Evolutionary conservation across 305 asterid genomes (phyloP), one percentile per base, ranked within the genome.

Genomic region (Nicotiana rustica): DNA sequence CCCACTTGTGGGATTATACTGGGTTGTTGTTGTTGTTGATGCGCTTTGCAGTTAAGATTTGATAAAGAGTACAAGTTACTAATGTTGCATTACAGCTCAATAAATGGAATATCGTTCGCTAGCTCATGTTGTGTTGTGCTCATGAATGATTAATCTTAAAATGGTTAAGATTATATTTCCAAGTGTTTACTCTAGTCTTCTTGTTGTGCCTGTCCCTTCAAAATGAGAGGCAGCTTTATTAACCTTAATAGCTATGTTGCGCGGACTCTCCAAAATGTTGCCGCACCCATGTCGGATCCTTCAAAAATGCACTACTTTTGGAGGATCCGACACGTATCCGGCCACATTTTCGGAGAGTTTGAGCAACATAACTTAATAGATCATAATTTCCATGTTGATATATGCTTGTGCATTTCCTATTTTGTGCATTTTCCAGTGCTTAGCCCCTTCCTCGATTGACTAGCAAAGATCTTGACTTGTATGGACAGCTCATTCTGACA

Each of bases 401-500:
- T 52, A 44, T 79, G 25, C 25, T 25, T 79, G 10, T 64, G 61
- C 73, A 79, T 64, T 2, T 47, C 10, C 6, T 38, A 59, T 64
- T 8, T 66, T 66, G 55, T 15, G 15, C 25, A 49, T 80, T 35
- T 67, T 56, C 15, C 64, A 44, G 65, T 55, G 49, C 33, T 66
- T 15, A 12, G 59, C 38, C 7, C 36, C 21, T 47, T 1, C 49
- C 49, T 41, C 3, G 12, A 41, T 41, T 41, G 12, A 41, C 49
- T 41, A 41, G 49, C 49, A 41, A 41, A 41, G 49, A 41, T 2
- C 62, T 65, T 21, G 2, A 61, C 66, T 73, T 68, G 59, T 75
- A 13, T 85, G 81, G 73, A 86, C 98, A 95, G 99, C 93, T 77
- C 97, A 95, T 85, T 93, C 98, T 1, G 99, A 95, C 87, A 95